Evolutionary conservation across 2,329 filamentous ascomycete genomes (phyloP), one percentile per base, ranked within the genome.

Genomic region (Dactylellina leptospora): DNA sequence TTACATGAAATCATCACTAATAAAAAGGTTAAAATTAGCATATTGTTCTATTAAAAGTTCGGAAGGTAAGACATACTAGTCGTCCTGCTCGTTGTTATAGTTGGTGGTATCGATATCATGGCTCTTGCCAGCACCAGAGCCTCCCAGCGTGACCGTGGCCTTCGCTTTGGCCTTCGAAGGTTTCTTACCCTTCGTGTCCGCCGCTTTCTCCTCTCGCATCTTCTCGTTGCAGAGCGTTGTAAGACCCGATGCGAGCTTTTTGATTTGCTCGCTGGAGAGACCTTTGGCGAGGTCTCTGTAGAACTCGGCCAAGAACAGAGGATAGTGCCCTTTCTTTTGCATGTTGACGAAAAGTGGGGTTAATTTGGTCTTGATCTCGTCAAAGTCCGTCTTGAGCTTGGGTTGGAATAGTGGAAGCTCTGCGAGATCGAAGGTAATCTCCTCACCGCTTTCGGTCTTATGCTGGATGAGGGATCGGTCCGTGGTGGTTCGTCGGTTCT

Each of bases 141-240:
- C 78, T 78, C 81, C 82, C 69, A 90, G 87, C 61, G 90, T 90
- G 53, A 97, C 83, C 4, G 87, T 89, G 16, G 90, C 87, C 87
- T 99, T 99, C 38, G 90, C 96, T 87, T 97, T 97, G 74, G 91
- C 90, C 3, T 93, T 93, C 86, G 97, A 97, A 77, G 85, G 88
- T 87, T 97, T 99, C 90, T 97, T 99, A 78, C 89, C 91, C 60
- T 91, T 88, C 85, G 96, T 97, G 75, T 96, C 92, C 2, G 91
- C 87, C 2, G 89, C 88, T 85, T 97, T 97, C 85, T 99, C 95
- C 81, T 97, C 93, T 84, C 92, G 96, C 89, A 97, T 89, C 85
- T 96, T 97, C 86, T 97, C 95, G 80, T 99, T 99, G 79, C 91
- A 86, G 63, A 96, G 85, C 3, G 92, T 89, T n/a, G 93, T 96